Evolutionary conservation across 306 rosid species (phyloP).

Genomic region (cucumber (Cucumis sativus)): DNA sequence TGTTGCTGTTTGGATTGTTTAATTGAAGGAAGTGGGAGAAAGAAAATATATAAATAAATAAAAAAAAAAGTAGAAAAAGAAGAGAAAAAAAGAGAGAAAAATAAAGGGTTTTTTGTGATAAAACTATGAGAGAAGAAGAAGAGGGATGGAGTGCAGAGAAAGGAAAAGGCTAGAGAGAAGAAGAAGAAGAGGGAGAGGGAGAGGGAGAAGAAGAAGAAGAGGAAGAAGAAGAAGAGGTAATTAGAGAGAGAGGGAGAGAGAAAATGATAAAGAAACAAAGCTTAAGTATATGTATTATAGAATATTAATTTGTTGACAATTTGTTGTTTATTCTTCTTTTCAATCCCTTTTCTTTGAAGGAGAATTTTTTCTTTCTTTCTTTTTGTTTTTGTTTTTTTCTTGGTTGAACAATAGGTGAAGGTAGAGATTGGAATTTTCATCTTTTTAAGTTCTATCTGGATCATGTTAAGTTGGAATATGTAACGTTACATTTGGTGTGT

Average conservation of each 20-base stretch:
- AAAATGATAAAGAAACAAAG: neutral
- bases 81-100: neutral
- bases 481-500: too few relatives aligned
- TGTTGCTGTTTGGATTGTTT: conserved; percentile 24
- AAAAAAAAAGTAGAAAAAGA: neutral
- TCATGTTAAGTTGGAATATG: too few relatives aligned
- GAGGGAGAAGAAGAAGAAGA: neutral
- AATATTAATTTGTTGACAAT: conserved; percentile 23
- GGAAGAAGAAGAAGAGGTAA: conserved; percentile 8
- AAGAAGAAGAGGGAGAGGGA: conserved; percentile 31
- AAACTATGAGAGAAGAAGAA: too few relatives aligned
- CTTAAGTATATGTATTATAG: conserved; percentile 17
- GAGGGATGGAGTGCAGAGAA: conserved; percentile 33
- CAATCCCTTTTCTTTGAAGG: neutral
- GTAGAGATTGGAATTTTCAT: too few relatives aligned
- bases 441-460: too few relatives aligned
- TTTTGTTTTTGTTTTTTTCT: neutral
- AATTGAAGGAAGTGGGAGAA: neutral
- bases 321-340: neutral
- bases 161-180: conserved; percentile 17
- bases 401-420: too few relatives aligned
- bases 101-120: neutral
- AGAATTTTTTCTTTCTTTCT: neutral
- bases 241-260: conserved; percentile 4
- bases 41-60: conserved; percentile 4